Conservation (phyloP, 2,329 filamentous ascomycete species). For the Endoconidiophora laricicola region DNA sequence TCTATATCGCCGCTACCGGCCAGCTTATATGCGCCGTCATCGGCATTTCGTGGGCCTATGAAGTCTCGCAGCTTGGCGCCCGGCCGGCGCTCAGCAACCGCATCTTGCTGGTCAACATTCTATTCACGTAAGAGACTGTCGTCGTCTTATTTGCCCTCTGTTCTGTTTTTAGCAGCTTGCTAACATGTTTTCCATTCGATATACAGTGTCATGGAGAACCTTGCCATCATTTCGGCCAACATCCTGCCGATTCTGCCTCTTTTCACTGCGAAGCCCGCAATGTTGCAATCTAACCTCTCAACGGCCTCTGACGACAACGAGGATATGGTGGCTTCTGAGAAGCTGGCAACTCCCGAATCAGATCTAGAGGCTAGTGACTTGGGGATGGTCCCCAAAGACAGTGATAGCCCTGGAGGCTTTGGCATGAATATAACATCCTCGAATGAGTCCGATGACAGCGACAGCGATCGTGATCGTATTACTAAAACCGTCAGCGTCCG, state of each 20-base stretch:
- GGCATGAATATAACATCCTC: not conserved
- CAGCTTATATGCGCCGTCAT: slow-evolving; percentile 18
- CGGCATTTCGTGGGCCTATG: slow-evolving; percentile 21
- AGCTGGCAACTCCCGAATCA: not conserved
- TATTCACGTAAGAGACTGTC: slow-evolving; percentile 18
- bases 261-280: slow-evolving; percentile 12
- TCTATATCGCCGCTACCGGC: slow-evolving; percentile 1
- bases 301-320: not conserved
- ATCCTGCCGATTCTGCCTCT: slow-evolving; percentile 21
- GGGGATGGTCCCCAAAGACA: not conserved
- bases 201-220: slow-evolving; percentile 21
- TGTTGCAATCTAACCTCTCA: not conserved
- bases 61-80: slow-evolving; percentile 19
- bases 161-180: not conserved
- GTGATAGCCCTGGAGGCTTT: too few species aligned
- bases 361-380: not conserved
- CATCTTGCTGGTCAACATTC: slow-evolving; percentile 19
- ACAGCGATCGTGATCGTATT: slow-evolving; percentile 7
- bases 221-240: slow-evolving; percentile 23
- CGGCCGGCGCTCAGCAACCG: slow-evolving; percentile 18
- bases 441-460: not conserved
- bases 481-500: slow-evolving; percentile 12
- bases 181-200: not conserved
- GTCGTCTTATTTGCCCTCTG: not conserved
- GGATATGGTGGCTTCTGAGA: too few species aligned